phyloP scores from a whole-genome alignment of 192 early-diverging fungal species.

The Gonapodya sp. region DNA sequence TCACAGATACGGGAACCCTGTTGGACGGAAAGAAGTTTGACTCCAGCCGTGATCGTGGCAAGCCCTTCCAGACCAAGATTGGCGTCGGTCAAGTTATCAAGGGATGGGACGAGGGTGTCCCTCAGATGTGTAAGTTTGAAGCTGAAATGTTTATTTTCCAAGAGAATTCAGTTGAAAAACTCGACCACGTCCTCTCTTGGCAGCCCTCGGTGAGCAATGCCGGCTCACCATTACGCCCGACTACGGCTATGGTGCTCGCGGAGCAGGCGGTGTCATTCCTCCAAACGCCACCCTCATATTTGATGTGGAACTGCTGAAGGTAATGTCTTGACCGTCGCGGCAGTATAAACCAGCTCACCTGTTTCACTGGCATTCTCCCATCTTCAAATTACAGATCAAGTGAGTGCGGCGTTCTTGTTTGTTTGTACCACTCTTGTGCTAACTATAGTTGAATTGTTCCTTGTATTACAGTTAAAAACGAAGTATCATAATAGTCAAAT shows the following conservation, averaged over 20 bases:
- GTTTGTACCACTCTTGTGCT: not conserved
- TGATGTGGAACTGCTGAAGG: not conserved
- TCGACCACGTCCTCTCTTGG: not conserved
- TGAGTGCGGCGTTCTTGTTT: not conserved
- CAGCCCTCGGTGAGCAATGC: slow-evolving; percentile 45
- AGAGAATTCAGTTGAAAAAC: not conserved
- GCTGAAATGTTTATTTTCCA: not conserved
- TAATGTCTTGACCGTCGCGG: no score
- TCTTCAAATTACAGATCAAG: no score
- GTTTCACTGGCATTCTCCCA: no score
- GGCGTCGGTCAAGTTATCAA: slow-evolving; percentile 48
- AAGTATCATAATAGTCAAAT: no score
- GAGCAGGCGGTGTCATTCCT: slow-evolving; percentile 47
- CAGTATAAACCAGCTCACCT: no score
- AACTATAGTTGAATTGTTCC: not conserved
- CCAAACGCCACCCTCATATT: slow-evolving; percentile 48
- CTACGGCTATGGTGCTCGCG: slow-evolving; percentile 56
- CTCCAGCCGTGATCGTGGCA: slow-evolving; percentile 43
- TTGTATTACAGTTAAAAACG: not conserved
- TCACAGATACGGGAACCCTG: slow-evolving; percentile 33
- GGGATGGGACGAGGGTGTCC: slow-evolving; percentile 64
- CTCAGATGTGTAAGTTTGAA: slow-evolving; percentile 38
- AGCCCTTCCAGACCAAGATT: slow-evolving; percentile 22
- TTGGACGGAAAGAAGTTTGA: slow-evolving; percentile 60
- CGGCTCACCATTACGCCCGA: slow-evolving; percentile 49